Base-by-base conservation (phyloP, 78 protist genomes). In the Monosiga brevicollis region DNA sequence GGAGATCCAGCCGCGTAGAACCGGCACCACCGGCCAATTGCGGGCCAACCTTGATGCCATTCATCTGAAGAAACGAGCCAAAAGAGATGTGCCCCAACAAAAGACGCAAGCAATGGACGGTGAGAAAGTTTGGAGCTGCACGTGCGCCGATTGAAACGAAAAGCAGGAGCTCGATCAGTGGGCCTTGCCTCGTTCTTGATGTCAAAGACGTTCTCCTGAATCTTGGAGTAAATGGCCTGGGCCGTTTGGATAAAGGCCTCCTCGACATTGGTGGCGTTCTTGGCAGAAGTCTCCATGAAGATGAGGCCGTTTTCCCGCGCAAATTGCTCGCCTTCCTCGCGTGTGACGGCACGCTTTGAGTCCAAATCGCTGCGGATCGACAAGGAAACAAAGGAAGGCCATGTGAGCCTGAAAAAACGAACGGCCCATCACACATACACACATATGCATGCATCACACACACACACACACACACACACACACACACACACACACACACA, bases 251-350 rank as follows among this genome's bases (percentile, higher is more conserved):
- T 73, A 32, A 88, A 88, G 0, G 91, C 74, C 84, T 94, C 94
- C 84, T 96, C 98, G n/a, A 97, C 99, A 81, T 94, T 93, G 41
- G 84, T 85, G 1, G 97, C 98, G 20, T 95, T 95, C 85, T 98
- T 98, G 3, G 99, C 98, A 1, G 97, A 93, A 0, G 99, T 98
- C 76, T 98, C 99, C 39, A 96, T 77, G 90, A 94, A 97, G 26
- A 94, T 43, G 36, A 98, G 86, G 2, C 96, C 96, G 80, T 95
- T 88, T 39, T 96, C 95, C 3, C 86, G 34, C 23, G 99, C 99
- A 84, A 96, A 97, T 70, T 25, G 71, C 73, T 80, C 90, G 72
- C 98, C 99, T 83, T 97, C 99, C 88, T 95, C 99, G 35, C 75
- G 77, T n/a, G 90, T 54, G 32, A 96, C 98, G 0, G 88, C 93